Conservation (phyloP, 441 rosid genomes). For the Gossypium trilobum region DNA sequence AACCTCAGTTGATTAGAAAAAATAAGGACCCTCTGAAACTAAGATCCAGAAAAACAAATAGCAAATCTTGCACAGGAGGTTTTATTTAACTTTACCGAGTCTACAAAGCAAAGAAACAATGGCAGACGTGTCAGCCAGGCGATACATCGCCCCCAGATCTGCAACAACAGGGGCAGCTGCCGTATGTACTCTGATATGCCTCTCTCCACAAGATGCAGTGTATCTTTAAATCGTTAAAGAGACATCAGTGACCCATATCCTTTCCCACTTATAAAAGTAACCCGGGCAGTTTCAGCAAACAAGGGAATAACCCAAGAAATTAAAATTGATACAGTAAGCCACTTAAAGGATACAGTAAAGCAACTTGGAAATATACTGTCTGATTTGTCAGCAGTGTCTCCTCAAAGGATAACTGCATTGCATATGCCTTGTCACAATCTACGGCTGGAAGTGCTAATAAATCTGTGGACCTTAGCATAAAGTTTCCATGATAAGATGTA, state of each 20-base stretch:
- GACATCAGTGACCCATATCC: slow-evolving; percentile 7
- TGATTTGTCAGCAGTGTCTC: slow-evolving; percentile 81
- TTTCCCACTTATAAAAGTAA: slow-evolving; percentile 12
- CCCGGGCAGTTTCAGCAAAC: slow-evolving; percentile 6
- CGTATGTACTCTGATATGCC: slow-evolving; percentile 95
- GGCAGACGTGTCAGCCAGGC: slow-evolving; percentile 88
- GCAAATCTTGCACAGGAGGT: slow-evolving; percentile 10
- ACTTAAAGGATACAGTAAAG: slow-evolving; percentile 84
- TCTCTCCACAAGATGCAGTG: slow-evolving; percentile 98
- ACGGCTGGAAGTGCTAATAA: slow-evolving; percentile 93
- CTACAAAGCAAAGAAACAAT: slow-evolving; percentile 73
- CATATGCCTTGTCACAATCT: slow-evolving; percentile 99
- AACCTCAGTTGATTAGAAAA: slow-evolving; percentile 20
- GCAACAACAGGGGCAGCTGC: slow-evolving; percentile 86
- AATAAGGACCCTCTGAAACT: slow-evolving; percentile 8
- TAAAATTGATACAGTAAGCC: background rate
- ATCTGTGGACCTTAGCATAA: slow-evolving; percentile 96
- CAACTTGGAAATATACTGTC: slow-evolving; percentile 95
- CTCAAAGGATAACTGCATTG: slow-evolving; percentile 85
- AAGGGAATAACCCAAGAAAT: background rate
- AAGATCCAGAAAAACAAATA: slow-evolving; percentile 17
- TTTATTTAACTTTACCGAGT: slow-evolving; percentile 46
- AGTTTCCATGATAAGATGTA: slow-evolving; percentile 92
- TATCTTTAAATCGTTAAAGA: slow-evolving; percentile 64
- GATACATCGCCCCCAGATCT: slow-evolving; percentile 92